Evolutionary conservation across 768 basidiomycete genomes (phyloP), one percentile per base, ranked within the genome.

Genomic region (Kockovaella imperatae): DNA sequence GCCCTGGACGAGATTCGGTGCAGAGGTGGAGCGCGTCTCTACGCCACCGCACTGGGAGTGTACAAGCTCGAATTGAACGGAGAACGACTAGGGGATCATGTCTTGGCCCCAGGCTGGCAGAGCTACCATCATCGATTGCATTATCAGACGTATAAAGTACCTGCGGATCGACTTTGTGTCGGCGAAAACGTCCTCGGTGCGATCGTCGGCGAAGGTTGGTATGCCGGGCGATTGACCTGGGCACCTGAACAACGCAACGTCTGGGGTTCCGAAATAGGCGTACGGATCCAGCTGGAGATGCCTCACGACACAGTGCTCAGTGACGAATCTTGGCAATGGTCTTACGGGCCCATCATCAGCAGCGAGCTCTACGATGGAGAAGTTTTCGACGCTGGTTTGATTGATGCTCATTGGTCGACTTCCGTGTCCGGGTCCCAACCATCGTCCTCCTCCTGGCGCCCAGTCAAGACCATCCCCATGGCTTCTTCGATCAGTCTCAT

Each of bases 91-190:
- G 60, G 57, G 18, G 52, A 62, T 18, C 50, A 64, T 13, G 35
- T 57, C 31, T 32, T 62, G n/a, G 50, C 60, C 1, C 62, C 62
- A 18, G 62, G 62, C 10, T 64, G 62, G 62, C 50, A 53, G 32
- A 54, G 50, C 25, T 64, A 64, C 47, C 32, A 53, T 34, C 60
- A 64, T 42, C 60, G 58, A n/a, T 47, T 59, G 10, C 45, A 56
- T 35, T 64, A 59, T 36, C 62, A 62, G 52, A 59, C 62, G 11
- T 60, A 53, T 39, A 54, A 53, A 21, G 40, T 64, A 18, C 18
- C 47, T 1, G 11, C n/a, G 30, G 28, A 15, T 28, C 11, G 23
- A n/a, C 25, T 53, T 7, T 14, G 17, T 11, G 29, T 20, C 7
- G 51, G 50, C n/a, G 32, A 43, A 7, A 56, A 56, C 45, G 23